A percentile compares a stretch with the other conserved stretches of the same genome.
These are phyloP conservation scores for Saccharomycopsis babjevae DNA, from an alignment of 805 yeast genomes.

Conservation along the genomic window DNA sequence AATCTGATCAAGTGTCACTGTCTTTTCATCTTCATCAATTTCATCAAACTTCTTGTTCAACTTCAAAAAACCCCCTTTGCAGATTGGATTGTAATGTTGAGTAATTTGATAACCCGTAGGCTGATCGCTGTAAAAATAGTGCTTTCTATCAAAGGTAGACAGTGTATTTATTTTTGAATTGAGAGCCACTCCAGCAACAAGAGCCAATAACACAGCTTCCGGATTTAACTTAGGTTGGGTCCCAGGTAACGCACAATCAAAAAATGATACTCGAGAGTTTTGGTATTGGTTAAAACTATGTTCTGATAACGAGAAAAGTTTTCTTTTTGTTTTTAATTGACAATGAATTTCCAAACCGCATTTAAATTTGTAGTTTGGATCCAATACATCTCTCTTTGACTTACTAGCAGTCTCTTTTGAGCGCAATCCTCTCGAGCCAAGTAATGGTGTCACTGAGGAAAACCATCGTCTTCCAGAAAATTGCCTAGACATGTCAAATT, in stretches of 20 bases:
- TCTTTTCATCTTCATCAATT: conserved; percentile 30
- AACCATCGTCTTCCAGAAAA: not conserved
- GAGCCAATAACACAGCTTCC: conserved; percentile 60
- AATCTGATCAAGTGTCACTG: conserved; percentile 61
- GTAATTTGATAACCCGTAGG: conserved; percentile 95
- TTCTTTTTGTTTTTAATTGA: conserved; percentile 63
- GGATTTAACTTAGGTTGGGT: conserved; percentile 77
- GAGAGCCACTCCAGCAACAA: conserved; percentile 64
- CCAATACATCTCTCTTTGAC: not conserved
- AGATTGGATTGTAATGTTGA: conserved; percentile 75
- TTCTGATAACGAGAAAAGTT: conserved; percentile 63
- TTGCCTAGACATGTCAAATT: not conserved
- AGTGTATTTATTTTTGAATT: conserved; percentile 42
- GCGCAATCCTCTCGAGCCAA: not conserved
- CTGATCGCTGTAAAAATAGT: conserved; percentile 93
- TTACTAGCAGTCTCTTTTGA: not conserved
- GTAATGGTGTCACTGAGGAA: not conserved
- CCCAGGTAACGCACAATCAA: conserved; percentile 86
- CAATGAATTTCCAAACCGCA: conserved; percentile 94
- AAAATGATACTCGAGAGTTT: conserved; percentile 62
- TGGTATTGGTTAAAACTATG: conserved; percentile 43
- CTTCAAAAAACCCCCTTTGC: conserved; percentile 50
- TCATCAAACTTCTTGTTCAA: conserved; percentile 46
- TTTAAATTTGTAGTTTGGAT: conserved; percentile 35
- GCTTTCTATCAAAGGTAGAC: conserved; percentile 84